Evolutionary conservation across 1,284 basidiomycete species (phyloP), one percentile per base, ranked within the genome.

Genomic region (Ganoderma resinaceum): DNA sequence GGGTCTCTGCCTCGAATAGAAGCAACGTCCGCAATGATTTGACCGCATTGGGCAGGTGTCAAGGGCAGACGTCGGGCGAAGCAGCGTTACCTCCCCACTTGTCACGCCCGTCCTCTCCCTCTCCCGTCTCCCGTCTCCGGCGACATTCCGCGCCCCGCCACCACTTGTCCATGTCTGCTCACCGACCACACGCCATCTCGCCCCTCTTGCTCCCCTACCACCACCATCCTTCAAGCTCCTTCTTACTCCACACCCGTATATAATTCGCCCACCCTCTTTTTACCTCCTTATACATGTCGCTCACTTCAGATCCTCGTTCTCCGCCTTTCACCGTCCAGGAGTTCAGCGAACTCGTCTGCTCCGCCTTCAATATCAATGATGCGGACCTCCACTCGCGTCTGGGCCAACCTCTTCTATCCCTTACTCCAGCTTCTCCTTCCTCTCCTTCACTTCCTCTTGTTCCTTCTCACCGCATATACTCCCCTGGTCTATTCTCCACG

Each of bases 251-350:
- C 66, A 61, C 55, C 55, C 57, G 58, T 70, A 68, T 72, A 66
- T 67, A 67, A 59, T 68, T 53, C 65, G 55, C 57, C 29, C 63
- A 66, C 68, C 66, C 69, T 70, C 65, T 62, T 69, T 69, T 70
- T 43, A 20, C 33, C 52, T 69, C 63, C 62, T 16, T 42, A 63
- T 64, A 68, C 65, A 73, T 72, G 67, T 63, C 72, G 61, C 64
- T 72, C 66, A 46, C 72, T 60, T 14, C 66, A 1, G 62, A 67
- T 53, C 35, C 67, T 65, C 72, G 69, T 53, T 33, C 65, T 49
- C n/a, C 72, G 26, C 70, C 71, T 49, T 76, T 76, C 66, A 70
- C 75, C 53, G 66, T 76, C 67, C 62, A 74, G 62, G 75, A 76
- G 62, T 76, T 76, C 66, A 74, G 69, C 63, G 75, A 76, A 52